A percentile compares a stretch with the other conserved stretches of the same genome.
These are phyloP conservation scores for Dioszegia hungarica DNA, from an alignment of 768 basidiomycete genomes.

Conservation along the genomic window DNA sequence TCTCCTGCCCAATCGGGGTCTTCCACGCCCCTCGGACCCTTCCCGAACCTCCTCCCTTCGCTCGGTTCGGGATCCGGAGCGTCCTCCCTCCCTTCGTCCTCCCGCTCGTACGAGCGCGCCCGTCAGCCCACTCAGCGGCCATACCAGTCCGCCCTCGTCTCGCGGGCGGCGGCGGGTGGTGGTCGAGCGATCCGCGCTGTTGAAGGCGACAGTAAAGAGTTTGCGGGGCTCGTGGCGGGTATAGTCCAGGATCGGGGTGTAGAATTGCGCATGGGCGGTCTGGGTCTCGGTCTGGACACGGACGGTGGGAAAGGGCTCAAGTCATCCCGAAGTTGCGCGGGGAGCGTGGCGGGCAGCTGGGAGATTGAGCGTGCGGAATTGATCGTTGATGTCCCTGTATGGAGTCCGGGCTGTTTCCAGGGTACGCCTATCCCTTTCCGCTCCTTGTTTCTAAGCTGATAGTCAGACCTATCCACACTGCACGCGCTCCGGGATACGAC, in stretches of 20 bases:
- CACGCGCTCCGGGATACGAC: constrained; percentile 46
- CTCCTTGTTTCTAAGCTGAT: not conserved
- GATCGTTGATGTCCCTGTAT: constrained; percentile 46
- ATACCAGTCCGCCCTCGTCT: constrained; percentile 19
- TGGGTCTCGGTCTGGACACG: not conserved
- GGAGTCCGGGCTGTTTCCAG: constrained; percentile 44
- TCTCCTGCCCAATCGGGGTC: constrained; percentile 1
- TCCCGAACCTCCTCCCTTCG: not conserved
- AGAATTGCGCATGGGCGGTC: constrained; percentile 3
- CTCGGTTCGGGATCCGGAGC: not conserved
- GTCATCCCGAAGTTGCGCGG: not conserved
- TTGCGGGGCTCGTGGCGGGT: constrained; percentile 24
- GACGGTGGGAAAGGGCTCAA: not conserved
- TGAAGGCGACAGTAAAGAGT: constrained; percentile 30
- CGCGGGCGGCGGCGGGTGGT: constrained; percentile 2
- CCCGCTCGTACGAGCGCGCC: constrained; percentile 29
- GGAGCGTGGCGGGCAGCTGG: constrained; percentile 30
- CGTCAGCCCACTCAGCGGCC: constrained; percentile 33
- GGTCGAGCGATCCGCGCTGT: constrained; percentile 11
- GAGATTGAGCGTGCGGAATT: constrained; percentile 43
- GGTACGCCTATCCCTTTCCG: constrained; percentile 22
- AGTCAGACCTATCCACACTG: constrained; percentile 43
- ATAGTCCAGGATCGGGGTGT: constrained; percentile 15
- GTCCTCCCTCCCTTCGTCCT: too few relatives aligned
- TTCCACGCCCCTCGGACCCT: constrained; percentile 9